phyloP scores from a whole-genome alignment of 495 filamentous ascomycete species.

The Cercophora samala region DNA sequence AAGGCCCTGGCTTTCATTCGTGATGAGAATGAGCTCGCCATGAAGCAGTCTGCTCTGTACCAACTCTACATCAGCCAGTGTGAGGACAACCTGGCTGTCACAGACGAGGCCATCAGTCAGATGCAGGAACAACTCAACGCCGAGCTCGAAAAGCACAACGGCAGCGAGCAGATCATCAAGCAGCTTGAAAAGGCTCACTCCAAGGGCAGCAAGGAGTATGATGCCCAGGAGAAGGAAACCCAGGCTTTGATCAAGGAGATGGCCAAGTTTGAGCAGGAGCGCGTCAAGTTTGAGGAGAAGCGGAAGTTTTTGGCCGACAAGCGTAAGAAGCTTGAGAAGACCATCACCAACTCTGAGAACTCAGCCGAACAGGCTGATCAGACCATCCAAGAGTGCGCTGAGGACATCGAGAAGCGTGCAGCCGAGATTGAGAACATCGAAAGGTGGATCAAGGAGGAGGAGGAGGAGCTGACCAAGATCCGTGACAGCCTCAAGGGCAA shows the following conservation, averaged over 20 bases:
- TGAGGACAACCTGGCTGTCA: slow-evolving; percentile 81
- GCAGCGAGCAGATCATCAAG: slow-evolving; percentile 89
- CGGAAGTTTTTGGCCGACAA: slow-evolving; percentile 86
- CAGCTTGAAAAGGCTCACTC: slow-evolving; percentile 82
- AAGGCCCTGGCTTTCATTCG: slow-evolving; percentile 83
- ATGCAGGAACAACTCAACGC: slow-evolving; percentile 84
- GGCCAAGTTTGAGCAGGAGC: slow-evolving; percentile 89
- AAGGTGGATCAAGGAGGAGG: slow-evolving; percentile 68
- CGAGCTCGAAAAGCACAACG: slow-evolving; percentile 87
- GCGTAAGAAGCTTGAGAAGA: slow-evolving; percentile 91
- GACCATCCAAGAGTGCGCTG: slow-evolving; percentile 68
- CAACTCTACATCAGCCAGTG: slow-evolving; percentile 87
- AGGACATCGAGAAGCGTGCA: slow-evolving; percentile 73
- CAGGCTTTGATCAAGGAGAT: slow-evolving; percentile 83
- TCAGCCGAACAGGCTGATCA: slow-evolving; percentile 71
- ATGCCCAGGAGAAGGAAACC: slow-evolving; percentile 74
- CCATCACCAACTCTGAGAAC: slow-evolving; percentile 60
- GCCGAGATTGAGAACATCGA: slow-evolving; percentile 71
- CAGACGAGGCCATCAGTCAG: slow-evolving; percentile 82
- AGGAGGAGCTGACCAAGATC: slow-evolving; percentile 74
- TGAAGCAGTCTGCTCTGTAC: slow-evolving; percentile 86
- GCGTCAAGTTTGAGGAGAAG: slow-evolving; percentile 96
- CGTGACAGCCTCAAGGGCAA: slow-evolving; percentile 87
- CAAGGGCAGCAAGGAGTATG: slow-evolving; percentile 72
- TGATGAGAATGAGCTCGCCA: slow-evolving; percentile 86